A percentile compares a stretch with the other conserved stretches of the same genome.
Conservation (phyloP, 2,329 filamentous ascomycete genomes). For the Fusarium guadeloupense region DNA sequence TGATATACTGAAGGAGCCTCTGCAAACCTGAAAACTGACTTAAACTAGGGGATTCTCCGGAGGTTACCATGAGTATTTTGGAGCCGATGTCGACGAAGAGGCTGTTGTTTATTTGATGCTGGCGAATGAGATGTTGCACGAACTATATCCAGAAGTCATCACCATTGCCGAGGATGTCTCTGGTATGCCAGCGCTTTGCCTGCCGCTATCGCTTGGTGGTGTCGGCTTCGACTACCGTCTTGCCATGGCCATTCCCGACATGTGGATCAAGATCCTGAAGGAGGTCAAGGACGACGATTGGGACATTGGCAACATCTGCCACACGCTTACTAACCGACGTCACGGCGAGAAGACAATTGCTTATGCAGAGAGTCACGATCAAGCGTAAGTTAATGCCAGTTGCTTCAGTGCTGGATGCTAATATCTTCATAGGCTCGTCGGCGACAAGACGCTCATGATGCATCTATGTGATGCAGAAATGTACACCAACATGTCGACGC, state of each 20-base stretch:
- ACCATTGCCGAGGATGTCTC: conserved; percentile 98
- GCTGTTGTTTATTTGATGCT: conserved; percentile 95
- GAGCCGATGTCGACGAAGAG: conserved; percentile 87
- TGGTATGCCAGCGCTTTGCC: conserved; percentile 96
- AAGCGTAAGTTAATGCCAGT: conserved; percentile 74
- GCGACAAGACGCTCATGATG: conserved; percentile 97
- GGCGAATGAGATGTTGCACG: conserved; percentile 94
- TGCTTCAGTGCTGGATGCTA: conserved; percentile 27
- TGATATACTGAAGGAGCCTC: conserved; percentile 17
- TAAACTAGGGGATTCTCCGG: conserved; percentile 86
- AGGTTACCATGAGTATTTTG: conserved; percentile 98
- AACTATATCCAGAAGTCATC: conserved; percentile 86
- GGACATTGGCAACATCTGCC: conserved; percentile 87
- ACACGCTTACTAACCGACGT: conserved; percentile 89
- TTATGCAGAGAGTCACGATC: conserved; percentile 96
- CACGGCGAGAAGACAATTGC: conserved; percentile 99
- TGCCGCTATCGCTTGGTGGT: conserved; percentile 85
- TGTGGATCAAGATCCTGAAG: conserved; percentile 99
- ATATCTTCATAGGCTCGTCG: conserved; percentile 74
- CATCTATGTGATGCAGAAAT: conserved; percentile 97
- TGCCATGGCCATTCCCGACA: conserved; percentile 96
- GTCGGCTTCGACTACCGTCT: conserved; percentile 97
- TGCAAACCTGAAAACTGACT: conserved; percentile 8
- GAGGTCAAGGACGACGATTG: conserved; percentile 91
- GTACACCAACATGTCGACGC: conserved; percentile 95